Percentiles rank a stretch among this genome's conserved stretches.
Evolutionary conservation across 2,329 filamentous ascomycete species (phyloP).

Genomic region (Arthroderma sp.): DNA sequence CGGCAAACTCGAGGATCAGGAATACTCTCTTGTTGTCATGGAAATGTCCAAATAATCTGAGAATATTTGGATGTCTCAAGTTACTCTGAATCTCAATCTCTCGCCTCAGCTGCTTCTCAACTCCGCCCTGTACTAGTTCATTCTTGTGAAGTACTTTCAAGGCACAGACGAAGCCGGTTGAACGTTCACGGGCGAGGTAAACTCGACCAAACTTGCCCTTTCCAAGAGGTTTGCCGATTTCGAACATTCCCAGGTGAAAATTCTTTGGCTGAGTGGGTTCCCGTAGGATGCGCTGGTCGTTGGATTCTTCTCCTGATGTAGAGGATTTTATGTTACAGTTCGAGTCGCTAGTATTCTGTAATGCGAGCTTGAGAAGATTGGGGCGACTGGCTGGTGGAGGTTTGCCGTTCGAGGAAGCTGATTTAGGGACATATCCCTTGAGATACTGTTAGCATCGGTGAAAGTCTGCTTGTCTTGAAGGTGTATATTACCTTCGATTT

Average conservation of each 20-base stretch:
- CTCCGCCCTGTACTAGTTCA: conserved; percentile 64
- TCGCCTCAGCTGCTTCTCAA: conserved; percentile 75
- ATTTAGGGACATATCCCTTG: too few species aligned
- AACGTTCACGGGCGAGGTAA: conserved; percentile 69
- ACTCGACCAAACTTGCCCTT: conserved; percentile 83
- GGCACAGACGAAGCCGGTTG: conserved; percentile 69
- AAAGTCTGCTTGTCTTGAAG: conserved; percentile 30
- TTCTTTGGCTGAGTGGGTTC: conserved; percentile 30
- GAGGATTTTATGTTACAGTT: conserved; percentile 12
- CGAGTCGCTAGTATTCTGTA: conserved; percentile 57
- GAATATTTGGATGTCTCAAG: conserved; percentile 71
- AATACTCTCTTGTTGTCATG: conserved; percentile 82
- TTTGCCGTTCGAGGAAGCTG: conserved; percentile 8
- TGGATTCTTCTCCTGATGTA: conserved; percentile 10
- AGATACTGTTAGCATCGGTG: conserved; percentile 21
- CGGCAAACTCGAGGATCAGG: conserved; percentile 74
- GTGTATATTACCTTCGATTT: conserved; percentile 59
- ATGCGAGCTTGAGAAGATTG: conserved; percentile 72
- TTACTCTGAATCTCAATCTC: conserved; percentile 87
- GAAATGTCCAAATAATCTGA: conserved; percentile 75
- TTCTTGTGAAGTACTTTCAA: conserved; percentile 78
- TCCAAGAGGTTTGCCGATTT: conserved; percentile 73
- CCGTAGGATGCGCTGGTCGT: conserved; percentile 22
- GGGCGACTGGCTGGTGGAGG: conserved; percentile 41
- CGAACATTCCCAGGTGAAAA: conserved; percentile 87